Evolutionary conservation across 495 filamentous ascomycete genomes (phyloP), one percentile per base, ranked within the genome.

Genomic region (Xylaria curta): DNA sequence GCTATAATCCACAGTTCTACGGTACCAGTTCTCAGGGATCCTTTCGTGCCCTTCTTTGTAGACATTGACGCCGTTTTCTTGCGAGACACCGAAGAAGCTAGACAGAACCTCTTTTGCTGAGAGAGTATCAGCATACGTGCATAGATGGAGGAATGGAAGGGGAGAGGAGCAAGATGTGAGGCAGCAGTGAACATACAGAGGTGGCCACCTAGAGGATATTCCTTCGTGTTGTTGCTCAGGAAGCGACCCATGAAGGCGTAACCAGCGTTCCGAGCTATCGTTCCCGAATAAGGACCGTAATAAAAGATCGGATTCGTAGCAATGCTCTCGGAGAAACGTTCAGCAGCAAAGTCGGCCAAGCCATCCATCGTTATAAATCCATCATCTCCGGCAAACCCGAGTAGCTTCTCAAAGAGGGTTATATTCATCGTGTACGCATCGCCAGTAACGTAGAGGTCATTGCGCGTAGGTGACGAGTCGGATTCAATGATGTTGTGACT

Each of bases 1-100:
- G 8, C 78, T 79, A 60, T 83, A 81, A 64, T 84, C 83, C 69
- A 53, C 26, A 15, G 24, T 82, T 76, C 4, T 83, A 59, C 84
- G 86, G 78, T 90, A 90, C 88, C 87, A 91, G 72, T 91, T 91
- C 36, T 88, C 81, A 0, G 89, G 89, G 49, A 89, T 88, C 21
- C 79, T 76, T 65, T 89, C 87, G 74, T 85, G 80, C 19, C 87
- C 87, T 46, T 82, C 77, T 3, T 73, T 81, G 71, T 84, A 86
- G 0, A 72, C 79, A 33, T 87, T 75, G 40, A 78, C 76, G n/a
- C 80, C 81, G 8, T 76, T 58, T 15, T 79, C 76, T 42, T 78
- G 77, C 51, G 78, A 80, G 53, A 88, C 81, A 0, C 76, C 80
- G 70, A 82, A 87, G 73, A 87, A 87, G 46, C 81, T 83, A n/a